phyloP scores from a whole-genome alignment of 768 basidiomycete species.

The Suillus tomentosus region DNA sequence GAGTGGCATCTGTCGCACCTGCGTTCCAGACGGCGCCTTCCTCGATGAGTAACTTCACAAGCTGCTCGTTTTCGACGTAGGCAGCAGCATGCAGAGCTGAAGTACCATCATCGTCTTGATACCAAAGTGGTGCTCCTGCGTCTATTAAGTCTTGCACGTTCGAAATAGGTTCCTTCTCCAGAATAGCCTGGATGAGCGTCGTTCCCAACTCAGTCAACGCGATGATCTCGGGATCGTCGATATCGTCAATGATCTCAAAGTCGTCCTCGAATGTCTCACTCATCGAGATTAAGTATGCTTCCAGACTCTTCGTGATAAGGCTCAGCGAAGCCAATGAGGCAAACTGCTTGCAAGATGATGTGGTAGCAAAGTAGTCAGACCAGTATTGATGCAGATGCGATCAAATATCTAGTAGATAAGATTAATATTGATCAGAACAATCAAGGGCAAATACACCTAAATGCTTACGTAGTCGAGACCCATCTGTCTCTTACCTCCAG shows the following conservation, averaged over 20 bases:
- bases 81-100: constrained; percentile 88
- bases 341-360: background rate
- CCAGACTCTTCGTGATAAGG: background rate
- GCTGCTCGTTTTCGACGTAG: constrained; percentile 63
- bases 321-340: background rate
- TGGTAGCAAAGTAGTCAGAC: background rate
- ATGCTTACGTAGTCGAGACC: background rate
- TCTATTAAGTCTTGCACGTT: constrained; percentile 53
- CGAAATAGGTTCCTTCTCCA: constrained; percentile 46
- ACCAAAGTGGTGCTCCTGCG: constrained; percentile 84
- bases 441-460: background rate
- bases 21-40: constrained; percentile 92
- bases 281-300: background rate
- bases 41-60: constrained; percentile 70
- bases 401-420: background rate
- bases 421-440: background rate
- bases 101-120: constrained; percentile 82
- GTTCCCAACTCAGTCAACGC: constrained; percentile 58
- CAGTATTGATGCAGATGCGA: background rate
- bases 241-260: constrained; percentile 22
- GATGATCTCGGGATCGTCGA: constrained; percentile 41
- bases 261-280: constrained; percentile 13
- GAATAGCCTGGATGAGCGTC: constrained; percentile 58
- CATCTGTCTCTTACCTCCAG: background rate
- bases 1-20: constrained; percentile 44